Percentiles rank a stretch among this genome's conserved stretches.
Evolutionary conservation across 2,329 filamentous ascomycete species (phyloP).

Genomic region (Exserohilum turcica): DNA sequence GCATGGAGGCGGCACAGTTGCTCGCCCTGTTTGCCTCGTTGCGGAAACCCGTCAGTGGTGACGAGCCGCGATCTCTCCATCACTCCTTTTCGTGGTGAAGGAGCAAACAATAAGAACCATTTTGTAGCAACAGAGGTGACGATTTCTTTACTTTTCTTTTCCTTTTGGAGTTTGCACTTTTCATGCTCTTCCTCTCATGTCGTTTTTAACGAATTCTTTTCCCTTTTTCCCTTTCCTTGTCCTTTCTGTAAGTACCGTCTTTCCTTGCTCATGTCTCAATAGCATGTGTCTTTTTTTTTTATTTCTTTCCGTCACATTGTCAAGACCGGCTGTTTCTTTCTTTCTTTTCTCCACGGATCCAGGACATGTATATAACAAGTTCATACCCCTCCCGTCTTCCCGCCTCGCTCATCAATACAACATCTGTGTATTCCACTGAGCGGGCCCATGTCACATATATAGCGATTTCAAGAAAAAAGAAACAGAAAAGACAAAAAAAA

Average conservation of each 20-base stretch:
- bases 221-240: neutral
- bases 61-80: constrained; percentile 32
- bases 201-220: neutral
- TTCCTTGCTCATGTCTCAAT: neutral
- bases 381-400: neutral
- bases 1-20: constrained; percentile 40
- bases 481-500: too few species aligned
- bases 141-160: neutral
- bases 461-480: too few species aligned
- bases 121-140: neutral
- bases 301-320: neutral
- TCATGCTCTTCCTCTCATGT: neutral
- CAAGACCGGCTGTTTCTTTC: too few species aligned
- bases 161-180: neutral
- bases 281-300: neutral
- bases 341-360: neutral
- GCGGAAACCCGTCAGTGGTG: constrained; percentile 20
- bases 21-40: constrained; percentile 42
- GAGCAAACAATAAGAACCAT: too few species aligned
- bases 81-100: constrained; percentile 43
- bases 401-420: too few species aligned
- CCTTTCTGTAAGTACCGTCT: neutral
- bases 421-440: too few species aligned
- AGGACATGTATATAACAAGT: neutral
- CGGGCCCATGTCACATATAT: too few species aligned